Evolutionary conservation across 768 basidiomycete genomes (phyloP), one percentile per base, ranked within the genome.

Genomic region (Inosperma sp.): DNA sequence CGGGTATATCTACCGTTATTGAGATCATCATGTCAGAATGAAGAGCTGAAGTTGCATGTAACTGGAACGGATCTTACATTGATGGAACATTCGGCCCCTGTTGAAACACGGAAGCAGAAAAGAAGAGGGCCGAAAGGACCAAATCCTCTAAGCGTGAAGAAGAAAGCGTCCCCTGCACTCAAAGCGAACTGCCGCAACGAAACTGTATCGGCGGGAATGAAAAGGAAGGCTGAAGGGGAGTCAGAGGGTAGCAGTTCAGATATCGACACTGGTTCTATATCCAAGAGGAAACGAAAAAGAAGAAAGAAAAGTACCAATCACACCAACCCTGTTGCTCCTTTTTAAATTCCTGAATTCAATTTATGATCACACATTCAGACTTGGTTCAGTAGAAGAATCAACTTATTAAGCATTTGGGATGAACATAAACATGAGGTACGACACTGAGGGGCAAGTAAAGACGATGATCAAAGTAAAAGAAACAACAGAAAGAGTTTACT

Each of bases 91-190:
- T 67, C 68, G 12, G 58, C 59, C 29, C 47, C 64, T 22, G 51
- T 68, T 42, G 76, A 78, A 55, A 62, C 66, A 29, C 64, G 67
- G n/a, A 69, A 74, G 49, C 39, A 64, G 55, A 87, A 80, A 64
- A 82, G 73, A 62, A 88, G 80, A 59, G 84, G 82, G 0, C 85
- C 86, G 0, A 94, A 91, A 62, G 90, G 80, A 0, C 93, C 94
- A 1, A 98, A 97, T 70, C 92, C 95, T 7, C 77, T 97, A 3
- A 93, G 91, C 53, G 72, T 94, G 37, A 93, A 92, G 76, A 96
- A 93, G 75, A 94, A 90, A 67, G 81, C 80, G 59, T 41, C 57
- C 4, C 59, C 31, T 31, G 58, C 73, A 58, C 69, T 70, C 21
- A 75, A 77, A 3, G 71, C 51, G 60, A 60, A 40, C 27, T 41